Conservation (phyloP, 352 stramenopile genomes). For the Pythium myriotylum region DNA sequence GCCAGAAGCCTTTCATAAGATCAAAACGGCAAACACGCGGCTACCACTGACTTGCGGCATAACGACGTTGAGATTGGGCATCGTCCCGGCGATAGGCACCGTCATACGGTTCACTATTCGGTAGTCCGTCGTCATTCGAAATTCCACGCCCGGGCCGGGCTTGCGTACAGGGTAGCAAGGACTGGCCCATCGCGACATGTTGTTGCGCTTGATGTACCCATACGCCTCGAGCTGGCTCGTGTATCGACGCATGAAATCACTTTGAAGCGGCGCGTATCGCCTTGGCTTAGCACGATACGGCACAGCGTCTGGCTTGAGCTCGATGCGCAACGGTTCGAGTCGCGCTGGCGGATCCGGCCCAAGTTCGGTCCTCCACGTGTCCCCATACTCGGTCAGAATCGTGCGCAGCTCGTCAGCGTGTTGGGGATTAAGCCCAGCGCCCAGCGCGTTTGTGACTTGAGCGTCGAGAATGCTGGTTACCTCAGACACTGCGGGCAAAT, state of each 20-base stretch:
- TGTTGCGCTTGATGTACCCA: slow-evolving; percentile 1
- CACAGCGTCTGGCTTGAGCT: neutral
- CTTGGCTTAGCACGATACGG: neutral
- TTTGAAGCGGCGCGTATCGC: neutral
- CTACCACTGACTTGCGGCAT: neutral
- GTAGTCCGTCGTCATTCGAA: slow-evolving; percentile 6
- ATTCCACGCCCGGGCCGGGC: neutral
- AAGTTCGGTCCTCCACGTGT: neutral
- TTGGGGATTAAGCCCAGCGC: neutral
- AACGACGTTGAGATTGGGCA: slow-evolving; percentile 6
- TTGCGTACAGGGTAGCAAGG: slow-evolving; percentile 4
- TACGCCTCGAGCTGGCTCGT: slow-evolving; percentile 1
- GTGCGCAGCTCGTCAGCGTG: neutral
- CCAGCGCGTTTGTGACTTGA: neutral
- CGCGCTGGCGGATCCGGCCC: neutral
- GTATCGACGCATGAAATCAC: neutral
- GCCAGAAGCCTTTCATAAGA: slow-evolving; percentile 21
- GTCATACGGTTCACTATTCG: neutral
- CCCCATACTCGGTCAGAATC: neutral
- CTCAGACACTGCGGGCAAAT: neutral
- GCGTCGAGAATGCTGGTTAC: neutral
- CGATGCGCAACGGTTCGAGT: slow-evolving; percentile 4
- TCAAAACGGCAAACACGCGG: neutral
- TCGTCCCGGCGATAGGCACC: slow-evolving; percentile 2
- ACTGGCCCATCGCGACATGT: slow-evolving; percentile 2